Percentiles rank a stretch among this genome's conserved stretches.
Conservation (phyloP, 306 rosid genomes). For the Luffa acutangula region DNA sequence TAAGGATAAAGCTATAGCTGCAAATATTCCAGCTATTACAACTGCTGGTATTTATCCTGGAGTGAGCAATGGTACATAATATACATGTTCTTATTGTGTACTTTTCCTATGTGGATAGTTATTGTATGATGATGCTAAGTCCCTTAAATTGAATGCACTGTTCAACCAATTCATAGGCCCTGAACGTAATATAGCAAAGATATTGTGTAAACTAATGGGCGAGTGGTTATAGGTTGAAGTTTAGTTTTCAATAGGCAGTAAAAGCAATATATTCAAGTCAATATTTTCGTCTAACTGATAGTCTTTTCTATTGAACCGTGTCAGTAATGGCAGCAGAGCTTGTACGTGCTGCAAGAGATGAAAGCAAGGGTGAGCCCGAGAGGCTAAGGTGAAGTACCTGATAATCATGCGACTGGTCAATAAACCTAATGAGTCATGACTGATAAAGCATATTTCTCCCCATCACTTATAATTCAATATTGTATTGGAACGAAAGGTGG, state of each 20-base stretch:
- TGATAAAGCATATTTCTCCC: not conserved
- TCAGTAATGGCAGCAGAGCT: slow-evolving; percentile 95
- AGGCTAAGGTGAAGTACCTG: slow-evolving; percentile 52
- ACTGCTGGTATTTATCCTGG: slow-evolving; percentile 92
- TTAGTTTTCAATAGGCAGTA: not conserved
- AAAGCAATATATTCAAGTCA: not conserved
- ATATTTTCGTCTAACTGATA: not conserved
- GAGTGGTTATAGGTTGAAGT: not conserved
- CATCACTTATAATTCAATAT: not conserved
- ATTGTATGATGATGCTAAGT: not conserved
- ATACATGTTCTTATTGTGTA: slow-evolving; percentile 12
- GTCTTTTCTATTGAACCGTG: not conserved
- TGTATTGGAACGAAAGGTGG: not conserved
- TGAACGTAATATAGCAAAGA: not conserved
- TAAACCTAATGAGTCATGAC: not conserved
- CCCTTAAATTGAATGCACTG: not conserved
- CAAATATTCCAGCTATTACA: slow-evolving; percentile 79
- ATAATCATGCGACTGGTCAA: not conserved
- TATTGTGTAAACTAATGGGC: not conserved
- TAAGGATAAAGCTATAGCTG: slow-evolving; percentile 43
- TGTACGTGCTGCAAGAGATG: slow-evolving; percentile 56
- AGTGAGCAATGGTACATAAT: slow-evolving; percentile 80
- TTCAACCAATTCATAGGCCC: not conserved
- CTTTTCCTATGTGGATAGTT: not conserved
- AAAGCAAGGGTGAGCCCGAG: slow-evolving; percentile 53